These are phyloP conservation scores for Eurotiales sp. DNA, from an alignment of 2,329 filamentous ascomycete genomes.

Conservation along the genomic window DNA sequence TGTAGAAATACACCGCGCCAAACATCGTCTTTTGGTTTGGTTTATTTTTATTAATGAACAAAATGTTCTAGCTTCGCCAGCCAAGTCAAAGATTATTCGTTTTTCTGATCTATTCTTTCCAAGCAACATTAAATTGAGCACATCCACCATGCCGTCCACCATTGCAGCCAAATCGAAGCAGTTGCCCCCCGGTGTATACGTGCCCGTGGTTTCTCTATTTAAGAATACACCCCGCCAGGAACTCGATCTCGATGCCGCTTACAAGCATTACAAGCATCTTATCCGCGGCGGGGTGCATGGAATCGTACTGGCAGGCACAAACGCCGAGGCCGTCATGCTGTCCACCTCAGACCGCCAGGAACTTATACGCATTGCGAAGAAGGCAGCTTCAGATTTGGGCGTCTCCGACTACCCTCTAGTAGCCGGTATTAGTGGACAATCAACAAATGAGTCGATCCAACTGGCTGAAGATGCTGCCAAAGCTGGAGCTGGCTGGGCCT, in stretches of 20 bases:
- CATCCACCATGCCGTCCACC: conserved; percentile 21
- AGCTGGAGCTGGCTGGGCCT: conserved; percentile 51
- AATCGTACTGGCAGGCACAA: conserved; percentile 46
- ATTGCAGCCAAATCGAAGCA: conserved; percentile 36
- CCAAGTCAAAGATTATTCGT: too few relatives aligned
- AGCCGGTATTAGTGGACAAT: conserved; percentile 67
- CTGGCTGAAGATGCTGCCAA: conserved; percentile 37
- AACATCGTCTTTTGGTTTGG: too few relatives aligned
- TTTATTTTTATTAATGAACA: too few relatives aligned
- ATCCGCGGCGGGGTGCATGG: conserved; percentile 45
- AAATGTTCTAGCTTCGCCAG: too few relatives aligned
- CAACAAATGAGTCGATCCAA: conserved; percentile 63
- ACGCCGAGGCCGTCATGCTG: conserved; percentile 47
- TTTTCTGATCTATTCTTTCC: too few relatives aligned
- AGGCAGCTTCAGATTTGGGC: conserved; percentile 17
- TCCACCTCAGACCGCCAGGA: conserved; percentile 49
- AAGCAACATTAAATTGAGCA: background rate
- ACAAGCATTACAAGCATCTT: conserved; percentile 41
- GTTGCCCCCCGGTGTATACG: conserved; percentile 45
- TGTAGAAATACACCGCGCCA: conserved; percentile 1
- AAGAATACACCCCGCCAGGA: conserved; percentile 38
- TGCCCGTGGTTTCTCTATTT: conserved; percentile 48
- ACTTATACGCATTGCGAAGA: conserved; percentile 47
- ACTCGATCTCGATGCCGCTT: conserved; percentile 45
- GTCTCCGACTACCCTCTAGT: conserved; percentile 45